A percentile compares a stretch with the other conserved stretches of the same genome.
Conservation (phyloP, 805 yeast species). For the Ogataea nonfermentans region DNA sequence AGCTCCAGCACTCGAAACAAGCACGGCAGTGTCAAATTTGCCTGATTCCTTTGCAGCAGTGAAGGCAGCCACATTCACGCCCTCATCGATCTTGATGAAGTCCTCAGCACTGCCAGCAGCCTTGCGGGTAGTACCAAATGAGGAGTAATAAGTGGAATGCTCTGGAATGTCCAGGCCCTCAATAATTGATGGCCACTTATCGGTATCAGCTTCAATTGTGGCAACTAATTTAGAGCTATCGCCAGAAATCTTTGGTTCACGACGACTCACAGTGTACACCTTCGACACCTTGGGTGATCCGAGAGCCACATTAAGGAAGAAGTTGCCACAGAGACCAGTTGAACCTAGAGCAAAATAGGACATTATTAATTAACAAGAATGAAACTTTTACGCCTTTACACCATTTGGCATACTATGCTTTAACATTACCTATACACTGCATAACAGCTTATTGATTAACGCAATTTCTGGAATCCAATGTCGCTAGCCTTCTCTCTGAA, state of each 20-base stretch:
- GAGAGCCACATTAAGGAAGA: constrained; percentile 47
- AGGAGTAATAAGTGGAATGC: constrained; percentile 52
- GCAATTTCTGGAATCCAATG: constrained; percentile 98
- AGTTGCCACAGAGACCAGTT: constrained; percentile 75
- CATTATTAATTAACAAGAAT: constrained; percentile 1
- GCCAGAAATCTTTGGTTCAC: constrained; percentile 33
- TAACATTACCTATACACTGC: constrained; percentile 13
- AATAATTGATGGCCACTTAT: constrained; percentile 49
- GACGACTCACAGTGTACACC: constrained; percentile 53
- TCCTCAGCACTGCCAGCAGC: constrained; percentile 71
- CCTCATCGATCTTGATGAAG: constrained; percentile 72
- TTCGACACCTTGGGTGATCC: constrained; percentile 36
- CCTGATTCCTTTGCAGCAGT: constrained; percentile 72
- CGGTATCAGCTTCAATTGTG: constrained; percentile 45
- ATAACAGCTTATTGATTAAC: constrained; percentile 50
- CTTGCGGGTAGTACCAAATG: constrained; percentile 73
- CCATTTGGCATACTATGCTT: constrained; percentile 10
- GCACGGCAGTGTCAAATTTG: constrained; percentile 56
- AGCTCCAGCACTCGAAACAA: constrained; percentile 71
- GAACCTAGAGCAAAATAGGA: constrained; percentile 54
- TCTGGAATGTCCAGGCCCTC: constrained; percentile 29
- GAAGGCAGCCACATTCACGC: constrained; percentile 65
- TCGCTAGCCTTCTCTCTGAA: constrained; percentile 99
- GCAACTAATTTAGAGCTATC: constrained; percentile 20
- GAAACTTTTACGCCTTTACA: constrained; percentile 6